phyloP scores from a whole-genome alignment of 306 rosid species.

The Oxytropis ochrocephala region DNA sequence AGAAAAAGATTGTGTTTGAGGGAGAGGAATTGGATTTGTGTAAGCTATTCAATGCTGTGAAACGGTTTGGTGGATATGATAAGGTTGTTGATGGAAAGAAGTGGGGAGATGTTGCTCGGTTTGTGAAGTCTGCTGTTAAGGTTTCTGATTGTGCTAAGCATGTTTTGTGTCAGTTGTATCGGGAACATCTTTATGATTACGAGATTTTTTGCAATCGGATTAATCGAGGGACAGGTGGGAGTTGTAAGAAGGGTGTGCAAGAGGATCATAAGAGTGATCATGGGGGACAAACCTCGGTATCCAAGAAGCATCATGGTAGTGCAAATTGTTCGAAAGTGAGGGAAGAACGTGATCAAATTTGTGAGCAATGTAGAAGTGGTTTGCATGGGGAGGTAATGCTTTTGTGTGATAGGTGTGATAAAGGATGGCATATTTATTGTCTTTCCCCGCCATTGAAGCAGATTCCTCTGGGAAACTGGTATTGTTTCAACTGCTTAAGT shows the following conservation, averaged over 20 bases:
- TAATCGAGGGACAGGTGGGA: constrained; percentile 31
- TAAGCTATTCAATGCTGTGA: constrained; percentile 70
- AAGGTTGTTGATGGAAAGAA: constrained; percentile 71
- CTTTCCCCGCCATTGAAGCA: constrained; percentile 88
- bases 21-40: constrained; percentile 88
- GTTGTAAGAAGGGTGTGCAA: constrained; percentile 44
- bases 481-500: constrained; percentile 86
- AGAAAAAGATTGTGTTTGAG: constrained; percentile 71
- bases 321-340: constrained; percentile 35
- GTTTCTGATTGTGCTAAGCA: constrained; percentile 83
- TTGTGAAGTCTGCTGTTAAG: constrained; percentile 48
- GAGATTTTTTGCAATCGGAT: constrained; percentile 46
- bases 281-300: constrained; percentile 21
- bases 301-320: constrained; percentile 48
- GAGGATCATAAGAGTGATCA: constrained; percentile 40
- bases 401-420: constrained; percentile 90
- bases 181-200: constrained; percentile 83
- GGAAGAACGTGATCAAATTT: constrained; percentile 78
- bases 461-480: constrained; percentile 88
- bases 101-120: constrained; percentile 83
- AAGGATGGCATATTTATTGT: constrained; percentile 95
- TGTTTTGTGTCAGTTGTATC: constrained; percentile 67
- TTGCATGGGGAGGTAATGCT: constrained; percentile 97
- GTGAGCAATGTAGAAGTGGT: constrained; percentile 92
- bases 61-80: constrained; percentile 82